These are phyloP conservation scores for Phytophthora brassicae DNA, from an alignment of 352 stramenopile species.

Conservation along the genomic window DNA sequence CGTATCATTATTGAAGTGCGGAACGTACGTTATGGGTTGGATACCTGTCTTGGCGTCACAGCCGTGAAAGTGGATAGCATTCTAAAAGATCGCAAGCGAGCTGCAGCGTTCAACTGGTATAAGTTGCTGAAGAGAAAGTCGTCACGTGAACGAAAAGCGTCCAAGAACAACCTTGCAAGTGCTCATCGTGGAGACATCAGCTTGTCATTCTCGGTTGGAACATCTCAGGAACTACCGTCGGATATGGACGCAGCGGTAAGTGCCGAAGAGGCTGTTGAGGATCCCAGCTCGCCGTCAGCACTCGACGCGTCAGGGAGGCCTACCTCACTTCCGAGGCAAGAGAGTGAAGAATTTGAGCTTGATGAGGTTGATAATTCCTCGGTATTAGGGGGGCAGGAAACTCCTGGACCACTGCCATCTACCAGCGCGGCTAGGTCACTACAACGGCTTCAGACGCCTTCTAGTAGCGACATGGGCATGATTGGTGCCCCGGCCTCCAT, in stretches of 20 bases:
- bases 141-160: conserved; percentile 52
- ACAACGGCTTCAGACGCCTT: conserved; percentile 69
- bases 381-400: conserved; percentile 32
- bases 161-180: conserved; percentile 46
- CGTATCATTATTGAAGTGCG: conserved; percentile 86
- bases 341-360: conserved; percentile 43
- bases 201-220: conserved; percentile 83
- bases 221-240: conserved; percentile 73
- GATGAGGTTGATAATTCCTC: conserved; percentile 48
- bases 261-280: conserved; percentile 37
- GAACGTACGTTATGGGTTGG: conserved; percentile 82
- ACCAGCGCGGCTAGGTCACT: conserved; percentile 59
- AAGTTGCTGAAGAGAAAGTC: conserved; percentile 83
- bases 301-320: conserved; percentile 25
- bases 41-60: conserved; percentile 83
- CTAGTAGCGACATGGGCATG: conserved; percentile 38
- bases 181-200: conserved; percentile 74
- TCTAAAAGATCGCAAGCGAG: conserved; percentile 70
- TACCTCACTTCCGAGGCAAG: conserved; percentile 32
- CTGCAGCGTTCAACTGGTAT: conserved; percentile 87
- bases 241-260: conserved; percentile 51
- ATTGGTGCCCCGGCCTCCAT: conserved; percentile 41
- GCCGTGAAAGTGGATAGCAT: conserved; percentile 83
- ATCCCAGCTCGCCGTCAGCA: conserved; percentile 26
- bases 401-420: conserved; percentile 46